Base-by-base conservation (phyloP, 78 protist genomes). In the Dictyostelium intermedium region DNA sequence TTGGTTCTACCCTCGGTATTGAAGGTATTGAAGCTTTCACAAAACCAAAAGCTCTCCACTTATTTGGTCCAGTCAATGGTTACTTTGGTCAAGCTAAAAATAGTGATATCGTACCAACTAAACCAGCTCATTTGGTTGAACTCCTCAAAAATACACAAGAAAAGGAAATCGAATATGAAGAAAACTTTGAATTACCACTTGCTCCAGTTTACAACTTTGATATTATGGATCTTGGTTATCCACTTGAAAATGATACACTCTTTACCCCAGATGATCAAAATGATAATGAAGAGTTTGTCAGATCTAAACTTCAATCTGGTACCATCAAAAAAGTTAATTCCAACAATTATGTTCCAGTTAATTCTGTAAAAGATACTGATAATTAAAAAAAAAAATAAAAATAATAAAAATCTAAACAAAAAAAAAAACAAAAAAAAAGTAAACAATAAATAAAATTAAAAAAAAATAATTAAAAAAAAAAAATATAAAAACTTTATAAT, bases 1-100 rank as follows among this genome's bases (percentile, higher is more conserved):
- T 92, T 63, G 96, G 96, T 20, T 6, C 85, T 2, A 92, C 96
- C 2, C 81, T 92, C 37, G 96, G 96, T 37, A 39, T 86, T 9
- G 96, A 92, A 18, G 96, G 96, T 50, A 92, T 92, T 25, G 25
- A 27, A 66, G 18, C 50, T 16, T 92, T 92, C 70, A 69, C 80
- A 20, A 80, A 63, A 72, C 85, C 92, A 34, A 92, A 92, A 72
- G 87, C 92, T 34, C 79, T 83, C 41, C 96, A 92, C n/a, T 84
- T 78, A 32, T 84, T 92, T 32, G 14, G 37, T 9, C 63, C 60
- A 39, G 27, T 82, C 16, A 0, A 13, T 8, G 39, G 56, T 32
- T 56, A 30, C 37, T 89, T 89, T 23, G 94, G 94, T 39, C 47
- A 61, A 4, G 7, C 72, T 25, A 27, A 2, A 11, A 50, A 14